Base-by-base conservation (phyloP, 73 alveolate genomes). In the Stentor roeselii region DNA sequence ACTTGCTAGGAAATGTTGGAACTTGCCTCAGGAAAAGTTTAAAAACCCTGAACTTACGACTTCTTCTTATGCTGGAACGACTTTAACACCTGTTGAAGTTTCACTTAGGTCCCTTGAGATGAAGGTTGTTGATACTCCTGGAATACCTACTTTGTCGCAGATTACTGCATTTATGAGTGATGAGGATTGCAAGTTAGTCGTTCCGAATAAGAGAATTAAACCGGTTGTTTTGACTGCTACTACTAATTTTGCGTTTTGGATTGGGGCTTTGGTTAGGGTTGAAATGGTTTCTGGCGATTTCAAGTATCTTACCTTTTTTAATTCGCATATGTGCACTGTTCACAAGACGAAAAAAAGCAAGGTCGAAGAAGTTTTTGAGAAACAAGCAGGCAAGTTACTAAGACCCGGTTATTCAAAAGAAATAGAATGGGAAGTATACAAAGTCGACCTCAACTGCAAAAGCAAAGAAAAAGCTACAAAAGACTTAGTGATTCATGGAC, bases 11-110 rank as follows among this genome's bases (percentile, higher is more conserved):
- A 34, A 40, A 67, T 31, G 84, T 38, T 74, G 80, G 83, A 84
- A 86, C 14, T 77, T 82, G 39, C 58, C 78, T 2, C 74, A 77
- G 67, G 50, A 75, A 37, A 85, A 89, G 3, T 82, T 77, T 60
- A 76, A 80, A 80, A 42, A 60, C 41, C 39, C 41, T 1, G 60
- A 87, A 36, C 60, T 90, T 60, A 90, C 95, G 6, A 86, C 74
- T 36, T 87, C 93, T 31, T 86, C 91, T 21, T 34, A 74, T 40
- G 92, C 95, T 14, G 93, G 95, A 14, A 90, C 95, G 3, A 90
- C 95, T 36, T 59, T 87, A 41, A 89, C 89, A 27, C 42, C 89
- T 50, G 67, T 90, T 31, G 84, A 67, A 75, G 91, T 84, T 3
- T 78, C 82, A 36, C 84, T 60, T 3, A 74, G 60, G 42, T 76